phyloP scores from a whole-genome alignment of 225 moss, liverwort and hornwort species.

The Antitrichia curtipendula region DNA sequence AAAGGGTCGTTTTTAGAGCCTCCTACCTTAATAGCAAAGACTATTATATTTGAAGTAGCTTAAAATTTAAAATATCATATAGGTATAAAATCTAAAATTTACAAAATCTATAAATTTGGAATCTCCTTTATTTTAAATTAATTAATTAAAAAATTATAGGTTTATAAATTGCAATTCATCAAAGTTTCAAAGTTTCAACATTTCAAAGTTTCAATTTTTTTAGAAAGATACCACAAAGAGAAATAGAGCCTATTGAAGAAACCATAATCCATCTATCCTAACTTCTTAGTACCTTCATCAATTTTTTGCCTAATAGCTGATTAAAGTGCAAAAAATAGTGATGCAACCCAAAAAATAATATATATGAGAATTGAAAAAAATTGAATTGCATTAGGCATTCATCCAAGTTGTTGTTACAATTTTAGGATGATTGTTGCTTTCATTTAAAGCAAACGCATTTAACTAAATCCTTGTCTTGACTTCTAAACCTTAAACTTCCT shows the following conservation, averaged over 20 bases:
- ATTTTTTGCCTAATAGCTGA: no score
- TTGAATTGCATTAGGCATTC: no score
- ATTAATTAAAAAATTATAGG: background rate
- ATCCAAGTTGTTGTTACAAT: no score
- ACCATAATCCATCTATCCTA: background rate
- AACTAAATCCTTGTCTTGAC: no score
- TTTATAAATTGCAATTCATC: background rate
- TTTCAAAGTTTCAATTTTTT: background rate
- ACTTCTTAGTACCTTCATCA: rapidly evolving
- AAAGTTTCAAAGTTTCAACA: background rate
- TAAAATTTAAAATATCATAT: background rate
- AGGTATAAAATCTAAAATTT: background rate
- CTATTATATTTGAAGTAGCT: background rate
- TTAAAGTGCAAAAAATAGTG: no score
- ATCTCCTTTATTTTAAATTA: background rate
- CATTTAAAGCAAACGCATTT: no score
- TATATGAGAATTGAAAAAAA: no score
- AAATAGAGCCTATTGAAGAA: background rate
- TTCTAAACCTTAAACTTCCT: no score
- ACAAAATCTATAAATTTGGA: background rate
- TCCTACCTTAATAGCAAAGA: background rate
- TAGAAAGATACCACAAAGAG: background rate
- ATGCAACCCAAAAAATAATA: no score
- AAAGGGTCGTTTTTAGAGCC: no score
- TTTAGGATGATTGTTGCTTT: no score